Conservation (phyloP, 306 rosid species). For the Corylus americana region DNA sequence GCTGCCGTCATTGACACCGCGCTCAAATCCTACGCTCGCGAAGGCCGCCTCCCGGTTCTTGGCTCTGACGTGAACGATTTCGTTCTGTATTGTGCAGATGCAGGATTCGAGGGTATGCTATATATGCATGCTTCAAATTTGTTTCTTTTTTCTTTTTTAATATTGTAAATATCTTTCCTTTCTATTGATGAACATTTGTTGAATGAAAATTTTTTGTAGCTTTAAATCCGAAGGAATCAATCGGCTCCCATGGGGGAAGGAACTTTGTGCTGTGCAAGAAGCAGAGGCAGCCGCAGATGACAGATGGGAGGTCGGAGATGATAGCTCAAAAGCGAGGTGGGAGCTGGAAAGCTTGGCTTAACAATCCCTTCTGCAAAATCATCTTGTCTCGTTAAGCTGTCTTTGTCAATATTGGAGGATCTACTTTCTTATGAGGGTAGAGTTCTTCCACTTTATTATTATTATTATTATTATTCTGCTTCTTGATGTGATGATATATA, state of each 20-base stretch:
- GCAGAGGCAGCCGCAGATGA: constrained; percentile 21
- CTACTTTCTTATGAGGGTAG: background rate
- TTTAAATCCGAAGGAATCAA: constrained; percentile 33
- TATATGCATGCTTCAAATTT: no score
- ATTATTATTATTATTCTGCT: background rate
- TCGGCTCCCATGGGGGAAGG: constrained; percentile 38
- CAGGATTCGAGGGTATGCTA: constrained; percentile 35
- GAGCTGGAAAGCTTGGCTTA: constrained; percentile 42
- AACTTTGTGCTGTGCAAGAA: constrained; percentile 41
- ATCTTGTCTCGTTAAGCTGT: constrained; percentile 2
- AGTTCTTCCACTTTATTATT: background rate
- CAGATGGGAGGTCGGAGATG: constrained; percentile 22
- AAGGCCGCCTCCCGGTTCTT: constrained; percentile 37
- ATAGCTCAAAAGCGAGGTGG: constrained; percentile 26
- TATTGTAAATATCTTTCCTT: background rate
- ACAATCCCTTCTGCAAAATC: constrained; percentile 19
- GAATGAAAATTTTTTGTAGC: constrained; percentile 21
- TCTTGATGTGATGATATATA: background rate
- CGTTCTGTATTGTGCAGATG: constrained; percentile 31
- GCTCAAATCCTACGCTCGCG: constrained; percentile 36
- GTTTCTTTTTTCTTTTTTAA: no score
- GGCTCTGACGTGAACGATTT: constrained; percentile 33
- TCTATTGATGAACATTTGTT: background rate
- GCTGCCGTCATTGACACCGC: constrained; percentile 28
- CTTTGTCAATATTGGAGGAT: background rate